Evolutionary conservation across 1,284 basidiomycete genomes (phyloP).

Genomic region (Cutaneotrichosporon arboriforme): DNA sequence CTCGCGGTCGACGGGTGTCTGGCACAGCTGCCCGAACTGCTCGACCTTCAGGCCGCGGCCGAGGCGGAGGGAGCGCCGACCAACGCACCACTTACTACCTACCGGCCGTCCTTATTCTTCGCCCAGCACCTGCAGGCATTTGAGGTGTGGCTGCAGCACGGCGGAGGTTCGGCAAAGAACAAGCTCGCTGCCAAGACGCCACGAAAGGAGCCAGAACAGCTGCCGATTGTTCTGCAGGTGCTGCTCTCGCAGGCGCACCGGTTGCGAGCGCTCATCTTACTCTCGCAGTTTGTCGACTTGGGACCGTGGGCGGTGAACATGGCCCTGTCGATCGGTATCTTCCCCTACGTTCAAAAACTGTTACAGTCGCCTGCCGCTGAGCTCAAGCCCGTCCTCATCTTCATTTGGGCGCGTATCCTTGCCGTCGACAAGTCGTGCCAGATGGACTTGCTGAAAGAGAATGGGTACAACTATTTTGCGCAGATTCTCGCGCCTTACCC

Average conservation of each 20-base stretch:
- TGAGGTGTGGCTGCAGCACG: conserved; percentile 94
- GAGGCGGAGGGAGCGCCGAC: conserved; percentile 25
- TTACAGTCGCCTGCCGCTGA: conserved; percentile 92
- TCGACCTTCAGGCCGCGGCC: conserved; percentile 55
- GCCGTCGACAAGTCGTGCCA: conserved; percentile 93
- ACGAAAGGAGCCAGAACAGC: conserved; percentile 66
- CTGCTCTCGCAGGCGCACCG: conserved; percentile 94
- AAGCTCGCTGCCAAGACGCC: conserved; percentile 10
- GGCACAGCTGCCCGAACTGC: conserved; percentile 82
- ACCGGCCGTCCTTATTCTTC: conserved; percentile 90
- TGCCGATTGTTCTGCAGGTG: conserved; percentile 95
- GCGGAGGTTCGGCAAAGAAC: conserved; percentile 52
- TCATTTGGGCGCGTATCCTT: conserved; percentile 97
- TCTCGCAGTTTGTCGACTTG: conserved; percentile 95
- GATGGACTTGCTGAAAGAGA: conserved; percentile 77
- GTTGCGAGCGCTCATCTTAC: conserved; percentile 87
- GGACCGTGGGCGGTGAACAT: conserved; percentile 98
- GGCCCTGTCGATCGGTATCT: conserved; percentile 96
- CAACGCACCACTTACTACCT: conserved; percentile 49
- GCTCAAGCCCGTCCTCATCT: conserved; percentile 94
- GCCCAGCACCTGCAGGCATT: conserved; percentile 95
- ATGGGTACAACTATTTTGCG: conserved; percentile 85
- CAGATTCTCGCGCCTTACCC: conserved; percentile 59
- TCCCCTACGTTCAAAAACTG: conserved; percentile 95
- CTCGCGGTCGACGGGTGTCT: conserved; percentile 94